Percentiles rank a stretch among this genome's conserved stretches.
Evolutionary conservation across 2,329 filamentous ascomycete genomes (phyloP).

Genomic region (Allantophomopsis cytisporea): DNA sequence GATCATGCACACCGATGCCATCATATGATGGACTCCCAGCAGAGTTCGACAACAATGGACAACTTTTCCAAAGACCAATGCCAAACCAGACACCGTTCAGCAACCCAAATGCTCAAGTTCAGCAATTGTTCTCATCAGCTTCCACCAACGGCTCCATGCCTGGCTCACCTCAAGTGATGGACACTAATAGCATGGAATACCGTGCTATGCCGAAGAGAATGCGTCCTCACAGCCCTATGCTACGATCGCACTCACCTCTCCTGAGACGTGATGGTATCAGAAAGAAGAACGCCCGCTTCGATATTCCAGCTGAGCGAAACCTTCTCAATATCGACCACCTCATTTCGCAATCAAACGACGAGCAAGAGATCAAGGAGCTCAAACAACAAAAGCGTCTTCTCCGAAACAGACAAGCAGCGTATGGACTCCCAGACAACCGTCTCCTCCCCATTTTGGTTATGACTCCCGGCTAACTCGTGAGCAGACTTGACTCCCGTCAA

Average conservation of each 20-base stretch:
- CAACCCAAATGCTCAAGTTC: constrained; percentile 31
- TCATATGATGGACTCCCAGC: constrained; percentile 49
- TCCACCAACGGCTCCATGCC: constrained; percentile 33
- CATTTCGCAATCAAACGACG: constrained; percentile 77
- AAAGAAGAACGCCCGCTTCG: constrained; percentile 98
- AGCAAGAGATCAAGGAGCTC: constrained; percentile 91
- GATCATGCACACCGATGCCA: constrained; percentile 61
- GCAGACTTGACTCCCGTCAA: constrained; percentile 85
- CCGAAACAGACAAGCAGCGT: constrained; percentile 94
- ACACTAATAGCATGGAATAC: constrained; percentile 31
- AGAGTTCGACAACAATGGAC: constrained; percentile 36
- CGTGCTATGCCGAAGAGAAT: constrained; percentile 41
- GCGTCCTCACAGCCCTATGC: constrained; percentile 49
- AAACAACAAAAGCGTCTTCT: constrained; percentile 96
- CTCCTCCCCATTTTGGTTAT: constrained; percentile 6
- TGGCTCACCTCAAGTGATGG: constrained; percentile 42
- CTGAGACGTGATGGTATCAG: constrained; percentile 49
- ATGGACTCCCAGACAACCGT: constrained; percentile 27
- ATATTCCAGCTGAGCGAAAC: constrained; percentile 88
- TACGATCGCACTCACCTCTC: constrained; percentile 65
- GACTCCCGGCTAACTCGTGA: constrained; percentile 9
- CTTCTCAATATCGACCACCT: constrained; percentile 89
- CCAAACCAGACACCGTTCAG: constrained; percentile 40
- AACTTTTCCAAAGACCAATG: constrained; percentile 36
- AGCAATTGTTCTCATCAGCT: constrained; percentile 37